Evolutionary conservation across 2,329 filamentous ascomycete species (phyloP).

Genomic region (Botrytis elliptica): DNA sequence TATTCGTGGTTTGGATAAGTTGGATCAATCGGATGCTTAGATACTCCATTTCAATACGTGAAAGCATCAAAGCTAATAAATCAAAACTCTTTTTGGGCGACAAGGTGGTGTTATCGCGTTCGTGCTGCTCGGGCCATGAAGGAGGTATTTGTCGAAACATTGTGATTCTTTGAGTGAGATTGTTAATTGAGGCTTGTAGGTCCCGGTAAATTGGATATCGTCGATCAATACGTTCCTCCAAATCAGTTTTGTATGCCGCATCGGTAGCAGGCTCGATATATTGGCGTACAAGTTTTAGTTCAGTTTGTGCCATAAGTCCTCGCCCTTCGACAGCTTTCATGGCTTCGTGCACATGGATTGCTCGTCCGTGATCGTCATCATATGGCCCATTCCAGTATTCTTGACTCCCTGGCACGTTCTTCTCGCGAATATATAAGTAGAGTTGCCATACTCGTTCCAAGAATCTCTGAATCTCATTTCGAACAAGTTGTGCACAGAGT

Average conservation of each 20-base stretch:
- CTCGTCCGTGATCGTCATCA: constrained; percentile 20
- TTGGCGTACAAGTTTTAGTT: constrained; percentile 6
- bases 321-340: constrained; percentile 7
- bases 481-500: constrained; percentile 11
- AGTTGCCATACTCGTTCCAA: constrained; percentile 9
- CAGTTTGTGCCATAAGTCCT: background rate
- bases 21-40: constrained; percentile 11
- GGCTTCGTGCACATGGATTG: constrained; percentile 15
- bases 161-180: constrained; percentile 4
- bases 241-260: background rate
- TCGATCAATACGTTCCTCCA: constrained; percentile 17
- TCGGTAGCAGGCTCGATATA: constrained; percentile 9
- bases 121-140: constrained; percentile 19
- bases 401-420: constrained; percentile 12
- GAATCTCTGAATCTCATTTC: background rate
- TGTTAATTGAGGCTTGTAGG: constrained; percentile 15
- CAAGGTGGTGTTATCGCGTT: constrained; percentile 15
- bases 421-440: background rate
- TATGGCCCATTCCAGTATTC: constrained; percentile 15
- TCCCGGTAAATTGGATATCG: constrained; percentile 14
- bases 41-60: constrained; percentile 21
- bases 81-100: constrained; percentile 15
- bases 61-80: constrained; percentile 14
- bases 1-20: constrained; percentile 6
- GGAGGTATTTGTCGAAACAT: constrained; percentile 17